Evolutionary conservation across 768 basidiomycete genomes (phyloP), one percentile per base, ranked within the genome.

Genomic region (Rhodotorula toruloides): DNA sequence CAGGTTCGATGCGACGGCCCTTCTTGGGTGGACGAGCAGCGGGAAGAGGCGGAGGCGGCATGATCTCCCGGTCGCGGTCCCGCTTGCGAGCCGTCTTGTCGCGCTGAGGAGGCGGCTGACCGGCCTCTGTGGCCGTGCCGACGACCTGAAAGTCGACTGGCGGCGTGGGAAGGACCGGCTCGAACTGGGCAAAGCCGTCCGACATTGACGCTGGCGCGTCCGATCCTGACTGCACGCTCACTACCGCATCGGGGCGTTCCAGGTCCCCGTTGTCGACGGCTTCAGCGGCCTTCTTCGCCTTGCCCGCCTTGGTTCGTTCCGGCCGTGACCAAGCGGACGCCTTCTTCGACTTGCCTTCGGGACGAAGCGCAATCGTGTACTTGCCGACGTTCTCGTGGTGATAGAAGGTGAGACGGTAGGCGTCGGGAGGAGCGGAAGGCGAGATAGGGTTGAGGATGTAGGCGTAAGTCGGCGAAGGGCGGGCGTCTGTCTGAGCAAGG

Each of bases 1-100:
- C 54, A 21, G 66, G 66, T 40, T 67, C 66, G 46, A 67, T 61
- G 11, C 66, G 60, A 13, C 66, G 66, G 42, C 61, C 56, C 54
- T 58, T 62, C 27, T 67, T 67, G 25, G 61, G 55, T 8, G 60
- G 59, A 7, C 59, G 59, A 5, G 59, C 40, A 2, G 43, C 43
- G 1, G 66, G 66, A 0, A 67, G 37, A 1, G 66, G 66, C 7
- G 66, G 66, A 0, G 66, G 66, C 8, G 66, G 66, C 66, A 67
- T 67, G 32, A 58, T 52, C 43, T 54, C 53, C 25, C 53, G 53
- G 25, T 53, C 52, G 25, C 34, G 36, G 36, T 54, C 36, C 14
- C 27, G 32, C 9, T 1, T 9, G 25, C 25, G n/a, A 6, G n/a
- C n/a, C n/a, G n/a, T n/a, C n/a, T n/a, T n/a, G n/a, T n/a, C n/a